phyloP scores from a whole-genome alignment of 2,329 filamentous ascomycete genomes.

The Epichloe scottii region DNA sequence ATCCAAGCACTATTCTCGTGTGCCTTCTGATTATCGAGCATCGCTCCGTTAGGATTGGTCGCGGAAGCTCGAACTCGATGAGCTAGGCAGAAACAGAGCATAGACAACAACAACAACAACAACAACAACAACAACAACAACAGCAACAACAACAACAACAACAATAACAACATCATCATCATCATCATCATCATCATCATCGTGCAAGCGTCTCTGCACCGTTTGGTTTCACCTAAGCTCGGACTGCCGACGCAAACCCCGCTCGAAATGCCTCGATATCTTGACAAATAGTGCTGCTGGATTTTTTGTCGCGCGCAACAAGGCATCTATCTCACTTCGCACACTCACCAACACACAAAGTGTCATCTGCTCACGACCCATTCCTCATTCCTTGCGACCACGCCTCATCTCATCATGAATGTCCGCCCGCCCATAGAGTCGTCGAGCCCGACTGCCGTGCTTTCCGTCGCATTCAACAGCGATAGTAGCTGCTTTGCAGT shows the following conservation, averaged over 20 bases:
- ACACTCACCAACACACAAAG: neutral
- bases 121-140: neutral
- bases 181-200: neutral
- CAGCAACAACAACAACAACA: neutral
- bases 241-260: neutral
- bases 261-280: conserved; percentile 2
- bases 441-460: conserved; percentile 57
- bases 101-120: neutral
- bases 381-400: neutral
- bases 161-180: neutral
- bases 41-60: no score
- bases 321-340: neutral
- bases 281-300: neutral
- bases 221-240: neutral
- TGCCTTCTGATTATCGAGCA: no score
- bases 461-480: conserved; percentile 77
- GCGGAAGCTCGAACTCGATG: no score
- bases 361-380: neutral
- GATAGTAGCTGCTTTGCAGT: conserved; percentile 78
- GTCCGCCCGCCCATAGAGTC: conserved; percentile 76
- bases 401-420: conserved; percentile 54
- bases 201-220: neutral
- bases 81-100: neutral
- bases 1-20: no score
- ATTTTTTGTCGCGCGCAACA: neutral